phyloP scores from a whole-genome alignment of 441 rosid genomes.

The Gossypium davidsonii region DNA sequence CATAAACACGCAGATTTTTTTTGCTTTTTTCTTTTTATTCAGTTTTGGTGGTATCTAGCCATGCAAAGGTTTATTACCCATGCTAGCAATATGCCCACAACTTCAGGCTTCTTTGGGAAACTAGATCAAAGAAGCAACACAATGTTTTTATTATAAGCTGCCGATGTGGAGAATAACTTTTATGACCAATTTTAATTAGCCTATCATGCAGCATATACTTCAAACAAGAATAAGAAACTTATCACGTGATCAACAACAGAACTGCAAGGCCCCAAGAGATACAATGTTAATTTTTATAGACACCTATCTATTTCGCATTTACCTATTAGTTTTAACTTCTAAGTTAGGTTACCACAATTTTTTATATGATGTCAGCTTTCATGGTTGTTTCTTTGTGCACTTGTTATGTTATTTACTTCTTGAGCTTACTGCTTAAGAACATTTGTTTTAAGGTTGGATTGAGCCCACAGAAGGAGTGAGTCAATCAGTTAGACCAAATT shows the following conservation, averaged over 20 bases:
- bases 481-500: neutral
- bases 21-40: neutral
- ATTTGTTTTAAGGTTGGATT: neutral
- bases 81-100: neutral
- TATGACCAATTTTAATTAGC: neutral
- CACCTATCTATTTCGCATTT: no score
- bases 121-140: neutral
- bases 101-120: neutral
- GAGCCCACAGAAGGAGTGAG: neutral
- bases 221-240: neutral
- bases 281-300: no score
- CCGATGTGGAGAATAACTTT: neutral
- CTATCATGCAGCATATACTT: neutral
- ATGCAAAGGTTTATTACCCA: neutral
- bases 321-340: no score
- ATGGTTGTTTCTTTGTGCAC: no score
- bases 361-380: no score
- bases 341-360: no score
- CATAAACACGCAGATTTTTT: neutral
- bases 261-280: neutral
- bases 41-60: neutral
- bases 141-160: neutral
- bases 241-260: neutral
- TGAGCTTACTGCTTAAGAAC: neutral
- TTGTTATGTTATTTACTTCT: neutral